Evolutionary conservation across 2,329 filamentous ascomycete species (phyloP).

Genomic region (Sporothrix mexicana): DNA sequence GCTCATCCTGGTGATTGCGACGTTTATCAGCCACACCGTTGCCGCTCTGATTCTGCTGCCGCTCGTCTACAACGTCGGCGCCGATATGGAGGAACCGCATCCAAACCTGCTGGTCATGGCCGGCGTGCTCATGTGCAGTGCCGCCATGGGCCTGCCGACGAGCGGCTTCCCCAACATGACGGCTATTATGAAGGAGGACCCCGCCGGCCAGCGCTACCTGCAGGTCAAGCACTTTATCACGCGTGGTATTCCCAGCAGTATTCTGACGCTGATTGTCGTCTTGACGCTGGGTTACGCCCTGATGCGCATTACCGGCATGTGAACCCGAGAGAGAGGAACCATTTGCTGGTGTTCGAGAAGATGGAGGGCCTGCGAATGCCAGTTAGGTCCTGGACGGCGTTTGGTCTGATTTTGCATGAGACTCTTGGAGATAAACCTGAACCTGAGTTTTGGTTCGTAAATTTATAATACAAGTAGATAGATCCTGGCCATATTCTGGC

Average conservation of each 20-base stretch:
- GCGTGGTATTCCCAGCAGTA: constrained; percentile 84
- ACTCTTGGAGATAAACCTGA: no score
- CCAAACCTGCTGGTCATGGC: constrained; percentile 96
- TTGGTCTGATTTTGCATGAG: not conserved
- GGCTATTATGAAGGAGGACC: constrained; percentile 99
- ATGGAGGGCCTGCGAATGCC: not conserved
- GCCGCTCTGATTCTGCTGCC: constrained; percentile 94
- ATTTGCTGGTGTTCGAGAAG: not conserved
- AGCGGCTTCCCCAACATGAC: constrained; percentile 99
- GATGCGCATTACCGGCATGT: constrained; percentile 69
- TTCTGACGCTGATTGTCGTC: constrained; percentile 81
- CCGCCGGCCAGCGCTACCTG: constrained; percentile 89
- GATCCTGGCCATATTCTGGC: not conserved
- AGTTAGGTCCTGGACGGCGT: not conserved
- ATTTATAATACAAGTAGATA: not conserved
- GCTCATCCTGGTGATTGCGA: constrained; percentile 89
- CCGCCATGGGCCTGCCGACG: constrained; percentile 96
- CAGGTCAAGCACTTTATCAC: constrained; percentile 94
- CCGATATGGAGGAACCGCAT: constrained; percentile 84
- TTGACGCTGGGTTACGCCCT: constrained; percentile 89
- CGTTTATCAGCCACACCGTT: constrained; percentile 97
- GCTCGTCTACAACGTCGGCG: constrained; percentile 84
- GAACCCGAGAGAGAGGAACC: not conserved
- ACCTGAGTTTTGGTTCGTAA: not conserved
- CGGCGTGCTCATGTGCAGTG: constrained; percentile 92